Percentiles rank a stretch among this genome's conserved stretches.
Evolutionary conservation across 2,329 filamentous ascomycete genomes (phyloP).

Genomic region (Ceratocystis variospora): DNA sequence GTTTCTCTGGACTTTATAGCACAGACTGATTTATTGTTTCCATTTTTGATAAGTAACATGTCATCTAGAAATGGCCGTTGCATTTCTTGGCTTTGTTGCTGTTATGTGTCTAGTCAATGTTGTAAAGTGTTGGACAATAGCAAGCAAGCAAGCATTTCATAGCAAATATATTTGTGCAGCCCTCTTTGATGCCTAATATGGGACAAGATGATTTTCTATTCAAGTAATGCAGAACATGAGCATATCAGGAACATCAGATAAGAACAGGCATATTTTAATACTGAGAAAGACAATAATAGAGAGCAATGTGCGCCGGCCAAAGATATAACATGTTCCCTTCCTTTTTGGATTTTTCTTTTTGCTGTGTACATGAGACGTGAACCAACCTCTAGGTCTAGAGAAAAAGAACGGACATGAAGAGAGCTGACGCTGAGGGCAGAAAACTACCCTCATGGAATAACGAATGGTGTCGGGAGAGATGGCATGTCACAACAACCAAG

Average conservation of each 20-base stretch:
- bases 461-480: no score
- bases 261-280: not conserved
- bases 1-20: not conserved
- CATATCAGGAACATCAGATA: not conserved
- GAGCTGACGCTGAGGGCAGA: not conserved
- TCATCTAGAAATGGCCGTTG: not conserved
- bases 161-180: not conserved
- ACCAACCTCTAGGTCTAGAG: not conserved
- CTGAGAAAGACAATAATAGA: slow-evolving; percentile 11
- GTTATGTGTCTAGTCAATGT: not conserved
- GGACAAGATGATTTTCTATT: not conserved
- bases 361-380: slow-evolving; percentile 10
- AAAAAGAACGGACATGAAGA: slow-evolving; percentile 12
- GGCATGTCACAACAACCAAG: no score
- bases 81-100: not conserved
- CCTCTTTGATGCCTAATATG: not conserved
- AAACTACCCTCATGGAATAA: no score
- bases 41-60: not conserved
- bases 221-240: not conserved
- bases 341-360: slow-evolving; percentile 1
- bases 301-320: slow-evolving; percentile 15
- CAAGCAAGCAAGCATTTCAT: no score
- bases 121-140: no score
- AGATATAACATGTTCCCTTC: slow-evolving; percentile 5
- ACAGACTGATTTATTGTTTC: not conserved